Percentiles rank a stretch among this genome's conserved stretches.
Evolutionary conservation across 805 yeast genomes (phyloP).

Genomic region (Sporopachydermia lactativora): DNA sequence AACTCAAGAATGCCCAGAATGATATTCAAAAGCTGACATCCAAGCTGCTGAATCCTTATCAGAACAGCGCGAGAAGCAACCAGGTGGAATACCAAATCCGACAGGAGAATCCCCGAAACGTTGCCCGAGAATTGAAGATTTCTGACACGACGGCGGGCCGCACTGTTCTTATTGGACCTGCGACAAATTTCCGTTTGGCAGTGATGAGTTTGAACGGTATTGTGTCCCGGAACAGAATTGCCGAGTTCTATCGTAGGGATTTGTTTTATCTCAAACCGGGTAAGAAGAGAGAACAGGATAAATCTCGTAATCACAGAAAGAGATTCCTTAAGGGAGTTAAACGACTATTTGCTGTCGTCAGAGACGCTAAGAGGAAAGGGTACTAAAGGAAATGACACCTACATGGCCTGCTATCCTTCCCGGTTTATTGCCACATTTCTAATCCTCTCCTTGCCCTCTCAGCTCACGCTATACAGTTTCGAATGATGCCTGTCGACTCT

Average conservation of each 20-base stretch:
- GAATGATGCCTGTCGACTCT: no score
- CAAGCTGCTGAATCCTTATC: conserved; percentile 1
- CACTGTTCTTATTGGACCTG: not conserved
- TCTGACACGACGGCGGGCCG: not conserved
- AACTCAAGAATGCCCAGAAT: not conserved
- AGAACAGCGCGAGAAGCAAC: not conserved
- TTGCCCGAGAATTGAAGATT: not conserved
- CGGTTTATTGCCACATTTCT: no score
- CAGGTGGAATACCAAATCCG: conserved; percentile 1
- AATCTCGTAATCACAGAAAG: conserved; percentile 1
- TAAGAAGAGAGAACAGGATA: not conserved
- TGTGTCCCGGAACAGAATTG: not conserved
- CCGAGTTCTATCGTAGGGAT: not conserved
- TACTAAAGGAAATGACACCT: no score
- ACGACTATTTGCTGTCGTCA: conserved; percentile 18
- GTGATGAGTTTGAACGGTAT: not conserved
- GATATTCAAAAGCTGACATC: not conserved
- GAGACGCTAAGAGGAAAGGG: conserved; percentile 18
- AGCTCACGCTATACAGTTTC: no score
- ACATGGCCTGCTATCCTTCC: no score
- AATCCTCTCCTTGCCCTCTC: no score
- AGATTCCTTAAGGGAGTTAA: conserved; percentile 19
- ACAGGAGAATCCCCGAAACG: not conserved
- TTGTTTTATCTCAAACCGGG: not conserved
- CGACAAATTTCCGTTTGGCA: not conserved